phyloP scores from a whole-genome alignment of 1,284 basidiomycete genomes.

The Gyrodon tennesseensis region DNA sequence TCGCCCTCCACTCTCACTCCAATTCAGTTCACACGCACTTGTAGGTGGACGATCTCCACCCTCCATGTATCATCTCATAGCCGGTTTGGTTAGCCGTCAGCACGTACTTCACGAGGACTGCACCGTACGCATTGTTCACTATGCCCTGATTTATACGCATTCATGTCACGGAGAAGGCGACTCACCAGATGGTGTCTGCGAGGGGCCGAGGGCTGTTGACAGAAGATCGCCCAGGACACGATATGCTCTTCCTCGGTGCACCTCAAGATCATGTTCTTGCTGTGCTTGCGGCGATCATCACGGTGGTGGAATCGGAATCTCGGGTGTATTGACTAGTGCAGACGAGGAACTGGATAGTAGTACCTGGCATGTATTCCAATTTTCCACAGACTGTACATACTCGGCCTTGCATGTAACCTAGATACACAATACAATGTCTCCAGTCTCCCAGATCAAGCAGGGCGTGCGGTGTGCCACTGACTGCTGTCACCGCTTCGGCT shows the following conservation, averaged over 20 bases:
- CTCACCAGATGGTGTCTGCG: conserved; percentile 19
- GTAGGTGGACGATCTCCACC: conserved; percentile 55
- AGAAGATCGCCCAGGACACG: conserved; percentile 27
- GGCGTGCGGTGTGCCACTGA: too few relatives aligned
- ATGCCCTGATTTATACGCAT: conserved; percentile 38
- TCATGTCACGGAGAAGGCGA: conserved; percentile 36
- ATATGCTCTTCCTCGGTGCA: conserved; percentile 10
- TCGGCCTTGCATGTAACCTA: too few relatives aligned
- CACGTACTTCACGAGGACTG: conserved; percentile 34
- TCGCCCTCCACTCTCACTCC: conserved; percentile 50
- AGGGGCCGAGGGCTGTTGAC: conserved; percentile 25
- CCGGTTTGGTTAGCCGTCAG: conserved; percentile 33
- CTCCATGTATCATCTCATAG: conserved; percentile 21
- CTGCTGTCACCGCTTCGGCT: too few relatives aligned
- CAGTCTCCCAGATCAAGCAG: too few relatives aligned
- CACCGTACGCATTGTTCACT: conserved; percentile 44
- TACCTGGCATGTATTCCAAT: too few relatives aligned
- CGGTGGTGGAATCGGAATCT: too few relatives aligned
- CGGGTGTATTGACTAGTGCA: too few relatives aligned
- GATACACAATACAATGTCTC: too few relatives aligned
- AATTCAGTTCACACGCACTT: conserved; percentile 56
- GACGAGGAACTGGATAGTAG: too few relatives aligned
- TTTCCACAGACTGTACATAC: too few relatives aligned
- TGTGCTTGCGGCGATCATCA: conserved; percentile 29
- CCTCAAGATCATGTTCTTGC: conserved; percentile 16